Evolutionary conservation across 179 eudicot genomes (phyloP).

Genomic region (Patellifolia procumbens): DNA sequence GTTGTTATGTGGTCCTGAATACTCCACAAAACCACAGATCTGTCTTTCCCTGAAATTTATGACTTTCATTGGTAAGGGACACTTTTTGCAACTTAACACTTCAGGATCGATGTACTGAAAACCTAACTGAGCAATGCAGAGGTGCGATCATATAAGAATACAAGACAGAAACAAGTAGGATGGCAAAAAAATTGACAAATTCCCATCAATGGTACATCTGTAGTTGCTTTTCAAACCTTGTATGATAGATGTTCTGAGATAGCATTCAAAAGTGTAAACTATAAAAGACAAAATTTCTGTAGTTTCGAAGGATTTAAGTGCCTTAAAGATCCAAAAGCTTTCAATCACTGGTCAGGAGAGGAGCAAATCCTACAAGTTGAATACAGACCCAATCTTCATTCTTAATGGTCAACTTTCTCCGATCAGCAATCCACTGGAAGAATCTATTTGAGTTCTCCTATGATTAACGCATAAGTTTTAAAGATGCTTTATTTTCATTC

Average conservation of each 20-base stretch:
- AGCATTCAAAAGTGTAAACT: too few relatives aligned
- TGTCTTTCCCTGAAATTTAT: conserved; percentile 76
- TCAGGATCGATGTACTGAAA: neutral
- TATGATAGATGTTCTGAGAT: neutral
- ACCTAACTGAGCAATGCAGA: neutral
- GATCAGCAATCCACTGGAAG: too few relatives aligned
- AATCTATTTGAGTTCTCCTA: too few relatives aligned
- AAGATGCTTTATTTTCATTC: neutral
- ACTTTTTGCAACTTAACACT: neutral
- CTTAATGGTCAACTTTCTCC: too few relatives aligned
- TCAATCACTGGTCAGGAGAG: too few relatives aligned
- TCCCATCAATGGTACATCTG: neutral
- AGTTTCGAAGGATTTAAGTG: too few relatives aligned
- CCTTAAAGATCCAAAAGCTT: too few relatives aligned
- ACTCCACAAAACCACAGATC: conserved; percentile 90
- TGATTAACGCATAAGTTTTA: neutral
- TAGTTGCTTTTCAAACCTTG: neutral
- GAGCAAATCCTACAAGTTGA: too few relatives aligned
- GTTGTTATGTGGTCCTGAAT: conserved; percentile 93
- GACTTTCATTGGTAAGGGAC: neutral
- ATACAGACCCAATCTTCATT: too few relatives aligned
- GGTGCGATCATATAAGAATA: neutral
- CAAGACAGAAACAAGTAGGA: neutral
- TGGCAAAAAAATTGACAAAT: neutral
- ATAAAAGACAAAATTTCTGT: too few relatives aligned